Percentiles rank a stretch among this genome's conserved stretches.
Conservation (phyloP, 2,329 filamentous ascomycete species). For the Xenosphaeropsis pyriputrescens region DNA sequence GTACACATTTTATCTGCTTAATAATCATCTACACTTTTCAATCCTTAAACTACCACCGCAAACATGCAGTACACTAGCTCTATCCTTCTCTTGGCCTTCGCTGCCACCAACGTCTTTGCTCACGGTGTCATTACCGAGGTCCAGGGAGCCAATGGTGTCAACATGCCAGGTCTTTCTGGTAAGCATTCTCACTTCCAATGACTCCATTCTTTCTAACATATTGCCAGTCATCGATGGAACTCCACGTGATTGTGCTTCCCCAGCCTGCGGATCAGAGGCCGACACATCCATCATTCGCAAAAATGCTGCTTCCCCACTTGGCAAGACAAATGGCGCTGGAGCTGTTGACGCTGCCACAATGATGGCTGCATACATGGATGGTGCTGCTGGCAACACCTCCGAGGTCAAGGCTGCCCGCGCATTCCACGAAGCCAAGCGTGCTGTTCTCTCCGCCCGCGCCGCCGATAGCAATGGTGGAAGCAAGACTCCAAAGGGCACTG, state of each 20-base stretch:
- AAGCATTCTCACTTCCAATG: constrained; percentile 6
- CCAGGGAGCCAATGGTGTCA: constrained; percentile 44
- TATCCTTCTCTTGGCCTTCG: constrained; percentile 28
- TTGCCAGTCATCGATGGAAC: constrained; percentile 43
- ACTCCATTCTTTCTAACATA: background rate
- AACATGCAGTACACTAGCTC: constrained; percentile 32
- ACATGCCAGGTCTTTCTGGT: constrained; percentile 45
- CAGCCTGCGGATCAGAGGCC: constrained; percentile 47
- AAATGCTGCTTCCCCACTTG: constrained; percentile 41
- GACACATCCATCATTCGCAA: constrained; percentile 57
- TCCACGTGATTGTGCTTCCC: constrained; percentile 48
- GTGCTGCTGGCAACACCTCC: constrained; percentile 20
- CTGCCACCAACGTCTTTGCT: constrained; percentile 29
- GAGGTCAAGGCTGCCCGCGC: constrained; percentile 46
- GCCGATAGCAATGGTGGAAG: constrained; percentile 20
- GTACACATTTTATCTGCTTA: background rate
- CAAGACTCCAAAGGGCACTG: constrained; percentile 29
- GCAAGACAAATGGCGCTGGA: constrained; percentile 44
- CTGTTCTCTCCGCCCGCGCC: background rate
- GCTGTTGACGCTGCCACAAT: constrained; percentile 40
- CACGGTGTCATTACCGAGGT: constrained; percentile 43
- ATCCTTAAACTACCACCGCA: background rate
- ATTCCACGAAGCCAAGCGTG: constrained; percentile 52
- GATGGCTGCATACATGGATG: constrained; percentile 45
- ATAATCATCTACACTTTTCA: constrained; percentile 1